phyloP scores from a whole-genome alignment of 768 basidiomycete genomes.

The Panellus pusillus region DNA sequence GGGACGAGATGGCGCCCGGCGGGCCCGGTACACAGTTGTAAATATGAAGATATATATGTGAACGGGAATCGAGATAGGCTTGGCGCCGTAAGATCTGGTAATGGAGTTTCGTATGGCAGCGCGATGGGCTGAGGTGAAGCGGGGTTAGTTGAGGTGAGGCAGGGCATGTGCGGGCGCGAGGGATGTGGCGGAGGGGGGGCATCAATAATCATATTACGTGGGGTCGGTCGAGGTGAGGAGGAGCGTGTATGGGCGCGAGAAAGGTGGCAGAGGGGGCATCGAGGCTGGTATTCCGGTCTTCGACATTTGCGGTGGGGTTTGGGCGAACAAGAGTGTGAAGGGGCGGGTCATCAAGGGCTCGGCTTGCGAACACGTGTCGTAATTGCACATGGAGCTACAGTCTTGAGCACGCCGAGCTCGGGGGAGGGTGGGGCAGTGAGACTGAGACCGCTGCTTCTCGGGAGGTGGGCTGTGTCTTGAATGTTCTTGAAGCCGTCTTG shows the following conservation, averaged over 20 bases:
- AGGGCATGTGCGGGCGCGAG: no score
- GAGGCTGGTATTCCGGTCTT: conserved; percentile 23
- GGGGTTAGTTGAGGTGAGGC: no score
- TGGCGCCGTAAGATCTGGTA: no score
- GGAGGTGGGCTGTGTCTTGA: no score
- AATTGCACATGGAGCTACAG: conserved; percentile 65
- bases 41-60: no score
- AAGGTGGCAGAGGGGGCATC: conserved; percentile 21
- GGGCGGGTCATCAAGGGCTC: conserved; percentile 23
- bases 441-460: conserved; percentile 65
- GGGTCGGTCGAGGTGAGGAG: conserved; percentile 17
- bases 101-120: conserved; percentile 12
- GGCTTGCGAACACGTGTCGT: conserved; percentile 49
- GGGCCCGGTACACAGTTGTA: no score
- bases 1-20: no score
- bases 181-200: no score
- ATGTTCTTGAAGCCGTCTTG: no score
- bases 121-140: conserved; percentile 29
- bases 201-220: no score
- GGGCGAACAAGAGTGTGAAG: conserved; percentile 38
- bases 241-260: conserved; percentile 9
- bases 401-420: conserved; percentile 58
- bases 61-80: no score
- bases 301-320: conserved; percentile 43
- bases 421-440: conserved; percentile 42